A percentile compares a stretch with the other conserved stretches of the same genome.
Evolutionary conservation across 495 filamentous ascomycete species (phyloP).

Genomic region (Staphylotrichum longicolle): DNA sequence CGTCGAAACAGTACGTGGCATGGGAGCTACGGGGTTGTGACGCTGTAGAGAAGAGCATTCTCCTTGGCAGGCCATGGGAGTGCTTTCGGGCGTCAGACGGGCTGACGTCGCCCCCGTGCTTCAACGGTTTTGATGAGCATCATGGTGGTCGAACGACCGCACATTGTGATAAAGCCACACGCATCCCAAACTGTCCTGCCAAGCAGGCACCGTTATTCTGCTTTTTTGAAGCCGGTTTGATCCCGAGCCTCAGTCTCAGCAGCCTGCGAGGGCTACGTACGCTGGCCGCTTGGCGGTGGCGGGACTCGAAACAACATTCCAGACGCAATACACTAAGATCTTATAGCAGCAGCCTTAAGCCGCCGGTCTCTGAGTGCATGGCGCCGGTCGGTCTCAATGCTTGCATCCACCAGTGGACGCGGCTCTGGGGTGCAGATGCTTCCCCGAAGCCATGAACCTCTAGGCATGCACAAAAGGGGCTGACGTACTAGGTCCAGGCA

Average conservation of each 20-base stretch:
- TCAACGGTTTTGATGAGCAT: slow-evolving; percentile 2
- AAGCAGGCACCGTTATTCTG: slow-evolving; percentile 30
- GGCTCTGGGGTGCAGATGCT: background rate
- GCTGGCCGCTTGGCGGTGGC: slow-evolving; percentile 1
- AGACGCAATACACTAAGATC: slow-evolving; percentile 6
- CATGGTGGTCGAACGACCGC: background rate
- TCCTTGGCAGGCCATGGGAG: slow-evolving; percentile 18
- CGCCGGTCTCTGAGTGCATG: background rate
- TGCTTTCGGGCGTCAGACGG: background rate
- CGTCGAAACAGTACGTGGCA: slow-evolving; percentile 19
- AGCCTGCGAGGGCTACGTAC: slow-evolving; percentile 19
- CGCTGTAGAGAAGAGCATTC: slow-evolving; percentile 1
- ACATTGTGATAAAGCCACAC: background rate
- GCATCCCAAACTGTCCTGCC: slow-evolving; percentile 16
- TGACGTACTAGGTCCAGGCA: slow-evolving; percentile 7
- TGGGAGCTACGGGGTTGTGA: slow-evolving; percentile 16
- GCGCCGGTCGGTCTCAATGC: background rate
- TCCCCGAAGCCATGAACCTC: background rate
- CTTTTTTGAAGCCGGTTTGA: background rate
- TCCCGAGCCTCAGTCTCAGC: background rate
- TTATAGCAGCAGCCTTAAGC: slow-evolving; percentile 14
- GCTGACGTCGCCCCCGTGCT: slow-evolving; percentile 26
- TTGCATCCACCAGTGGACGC: background rate
- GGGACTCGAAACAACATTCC: slow-evolving; percentile 5
- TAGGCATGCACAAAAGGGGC: slow-evolving; percentile 8